Conservation (phyloP, 805 yeast species). For the Cyberlindnera maritima region DNA sequence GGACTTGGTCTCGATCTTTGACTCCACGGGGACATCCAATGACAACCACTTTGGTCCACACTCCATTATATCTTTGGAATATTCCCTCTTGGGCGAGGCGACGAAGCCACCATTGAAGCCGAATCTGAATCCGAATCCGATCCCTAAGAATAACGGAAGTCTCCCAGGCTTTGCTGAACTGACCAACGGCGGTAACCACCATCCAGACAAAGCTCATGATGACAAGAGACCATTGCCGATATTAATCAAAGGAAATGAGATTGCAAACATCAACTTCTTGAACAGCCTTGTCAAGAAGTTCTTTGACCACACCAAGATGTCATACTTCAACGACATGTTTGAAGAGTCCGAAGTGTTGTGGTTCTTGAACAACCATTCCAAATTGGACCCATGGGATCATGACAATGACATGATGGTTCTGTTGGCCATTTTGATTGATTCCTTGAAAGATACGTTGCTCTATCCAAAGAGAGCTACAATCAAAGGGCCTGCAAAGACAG, state of each 20-base stretch:
- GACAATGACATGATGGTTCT: constrained; percentile 24
- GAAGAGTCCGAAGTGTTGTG: constrained; percentile 11
- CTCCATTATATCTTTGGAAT: constrained; percentile 16
- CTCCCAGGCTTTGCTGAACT: constrained; percentile 1
- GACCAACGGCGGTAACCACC: background rate
- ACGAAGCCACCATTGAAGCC: background rate
- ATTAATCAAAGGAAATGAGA: constrained; percentile 3
- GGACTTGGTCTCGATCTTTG: constrained; percentile 26
- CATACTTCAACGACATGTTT: constrained; percentile 18
- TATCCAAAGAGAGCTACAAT: constrained; percentile 1
- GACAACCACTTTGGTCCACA: constrained; percentile 14
- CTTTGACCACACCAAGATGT: constrained; percentile 13
- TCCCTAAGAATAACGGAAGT: background rate
- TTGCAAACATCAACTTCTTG: constrained; percentile 11
- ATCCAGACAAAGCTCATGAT: background rate
- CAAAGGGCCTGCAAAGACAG: constrained; percentile 2
- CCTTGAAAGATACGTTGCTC: constrained; percentile 14
- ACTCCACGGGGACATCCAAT: constrained; percentile 14
- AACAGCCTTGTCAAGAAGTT: constrained; percentile 12
- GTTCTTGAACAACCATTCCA: constrained; percentile 13
- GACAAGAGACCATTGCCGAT: constrained; percentile 15
- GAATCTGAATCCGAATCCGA: background rate
- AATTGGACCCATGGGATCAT: constrained; percentile 11
- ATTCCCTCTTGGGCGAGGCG: constrained; percentile 3
- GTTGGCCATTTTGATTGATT: constrained; percentile 20